phyloP scores from a whole-genome alignment of 176 grass and related monocot species.

The Panicum miliaceum region DNA sequence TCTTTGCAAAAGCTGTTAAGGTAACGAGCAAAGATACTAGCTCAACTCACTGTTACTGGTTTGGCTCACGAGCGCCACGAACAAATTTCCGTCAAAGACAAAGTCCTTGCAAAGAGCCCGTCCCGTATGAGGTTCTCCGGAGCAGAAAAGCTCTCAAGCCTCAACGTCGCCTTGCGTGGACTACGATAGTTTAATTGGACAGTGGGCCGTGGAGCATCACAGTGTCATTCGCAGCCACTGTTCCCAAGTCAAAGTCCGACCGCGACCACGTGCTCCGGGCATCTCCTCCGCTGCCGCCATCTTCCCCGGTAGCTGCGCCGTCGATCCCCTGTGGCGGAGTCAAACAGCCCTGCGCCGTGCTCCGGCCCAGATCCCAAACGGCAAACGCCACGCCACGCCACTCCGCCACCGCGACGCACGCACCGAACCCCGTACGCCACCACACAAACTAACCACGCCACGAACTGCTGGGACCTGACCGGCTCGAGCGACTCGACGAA shows the following conservation, averaged over 20 bases:
- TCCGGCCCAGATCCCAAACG: neutral
- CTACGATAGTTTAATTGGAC: too few relatives aligned
- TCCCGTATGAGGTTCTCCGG: too few relatives aligned
- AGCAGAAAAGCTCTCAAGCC: too few relatives aligned
- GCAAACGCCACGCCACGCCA: neutral
- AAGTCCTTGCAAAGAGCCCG: too few relatives aligned
- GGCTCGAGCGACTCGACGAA: constrained; percentile 16
- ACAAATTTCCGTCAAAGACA: too few relatives aligned
- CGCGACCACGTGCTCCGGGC: constrained; percentile 18
- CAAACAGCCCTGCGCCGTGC: neutral
- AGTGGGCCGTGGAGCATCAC: neutral
- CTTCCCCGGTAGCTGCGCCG: neutral
- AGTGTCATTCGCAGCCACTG: neutral
- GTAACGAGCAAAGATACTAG: too few relatives aligned
- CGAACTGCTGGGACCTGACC: neutral
- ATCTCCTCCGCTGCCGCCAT: constrained; percentile 2
- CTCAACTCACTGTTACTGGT: too few relatives aligned
- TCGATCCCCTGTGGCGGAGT: neutral
- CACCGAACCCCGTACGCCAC: constrained; percentile 1
- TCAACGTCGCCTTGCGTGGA: too few relatives aligned
- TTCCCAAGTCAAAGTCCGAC: neutral
- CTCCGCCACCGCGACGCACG: neutral
- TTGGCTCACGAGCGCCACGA: too few relatives aligned
- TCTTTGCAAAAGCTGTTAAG: too few relatives aligned
- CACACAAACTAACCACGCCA: neutral